Base-by-base conservation (phyloP, 2,329 filamentous ascomycete species). In the Ilyonectria robusta region DNA sequence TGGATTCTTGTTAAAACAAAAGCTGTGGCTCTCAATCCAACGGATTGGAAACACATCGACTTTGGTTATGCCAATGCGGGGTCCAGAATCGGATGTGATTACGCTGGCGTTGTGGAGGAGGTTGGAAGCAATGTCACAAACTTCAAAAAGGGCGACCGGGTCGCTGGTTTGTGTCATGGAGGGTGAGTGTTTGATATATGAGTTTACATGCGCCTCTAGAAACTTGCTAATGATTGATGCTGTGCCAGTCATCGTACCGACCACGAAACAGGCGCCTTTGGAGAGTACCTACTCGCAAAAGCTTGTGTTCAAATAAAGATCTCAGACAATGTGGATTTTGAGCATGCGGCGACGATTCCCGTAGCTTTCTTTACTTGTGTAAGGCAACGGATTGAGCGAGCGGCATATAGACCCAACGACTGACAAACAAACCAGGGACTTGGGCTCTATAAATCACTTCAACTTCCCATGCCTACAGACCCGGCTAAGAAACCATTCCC, bases 81-180 rank as follows among this genome's bases (percentile, higher is more conserved):
- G 17, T 47, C 65, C 4, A 66, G 72, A 35, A 62, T 79, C 44
- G 84, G 84, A 15, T 83, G 80, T 56, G 85, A 87, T 70, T 86
- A 82, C 59, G 81, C 82, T 35, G 85, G 85, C 26, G 72, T 82
- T 17, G 80, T 87, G 1, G 80, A 84, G 37, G 80, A 83, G 55
- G 77, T 86, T 21, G 85, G 85, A 4, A 62, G 73, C 6, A 79
- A 79, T 23, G 81, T 84, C 19, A 68, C 65, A 10, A 68, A 68
- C 4, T 82, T 86, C 63, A 80, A 81, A 70, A 81, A 80, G 50
- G 85, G 86, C 4, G 85, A 88, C 66, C 81, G 85, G 44, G 77
- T 86, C 29, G 74, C 42, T 15, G 67, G 63, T 6, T 53, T 58
- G 13, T 58, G 59, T 8, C 57, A 69, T 21, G 68, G 68, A 47